These are phyloP conservation scores for Orbilia brochopaga DNA, from an alignment of 2,329 filamentous ascomycete species.

Conservation along the genomic window DNA sequence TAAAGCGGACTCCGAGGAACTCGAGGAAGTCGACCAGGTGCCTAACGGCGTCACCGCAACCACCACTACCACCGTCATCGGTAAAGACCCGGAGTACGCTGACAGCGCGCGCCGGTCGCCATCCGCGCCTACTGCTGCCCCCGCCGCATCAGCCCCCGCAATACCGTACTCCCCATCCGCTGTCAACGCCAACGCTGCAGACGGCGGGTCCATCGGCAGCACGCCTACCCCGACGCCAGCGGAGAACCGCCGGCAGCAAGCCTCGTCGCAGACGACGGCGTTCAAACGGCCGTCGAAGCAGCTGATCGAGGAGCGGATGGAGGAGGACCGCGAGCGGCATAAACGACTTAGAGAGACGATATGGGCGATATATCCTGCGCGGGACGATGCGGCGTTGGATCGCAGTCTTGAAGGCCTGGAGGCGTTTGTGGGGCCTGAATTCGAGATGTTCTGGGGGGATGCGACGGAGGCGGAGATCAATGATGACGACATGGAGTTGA, in stretches of 20 bases:
- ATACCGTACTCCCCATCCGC: slow-evolving; percentile 51
- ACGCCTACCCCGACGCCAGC: slow-evolving; percentile 19
- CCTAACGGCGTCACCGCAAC: slow-evolving; percentile 40
- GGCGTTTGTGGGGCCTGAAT: slow-evolving; percentile 60
- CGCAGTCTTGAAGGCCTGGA: slow-evolving; percentile 38
- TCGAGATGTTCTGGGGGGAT: slow-evolving; percentile 74
- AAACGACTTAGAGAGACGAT: slow-evolving; percentile 90
- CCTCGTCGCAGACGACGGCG: slow-evolving; percentile 33
- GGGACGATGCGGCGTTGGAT: slow-evolving; percentile 60
- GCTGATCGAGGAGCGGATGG: slow-evolving; percentile 92
- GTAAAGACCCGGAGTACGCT: slow-evolving; percentile 38
- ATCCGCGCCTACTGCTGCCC: slow-evolving; percentile 42
- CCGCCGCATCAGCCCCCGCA: slow-evolving; percentile 51
- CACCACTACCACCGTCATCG: slow-evolving; percentile 33
- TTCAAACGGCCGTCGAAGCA: slow-evolving; percentile 57
- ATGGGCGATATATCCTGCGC: slow-evolving; percentile 78
- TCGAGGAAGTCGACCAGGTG: slow-evolving; percentile 48
- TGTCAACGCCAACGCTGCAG: slow-evolving; percentile 49
- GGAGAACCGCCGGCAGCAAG: slow-evolving; percentile 39
- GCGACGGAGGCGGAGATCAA: slow-evolving; percentile 82
- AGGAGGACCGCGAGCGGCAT: slow-evolving; percentile 93
- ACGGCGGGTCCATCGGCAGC: slow-evolving; percentile 50
- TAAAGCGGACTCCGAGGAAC: slow-evolving; percentile 52
- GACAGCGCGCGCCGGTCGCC: slow-evolving; percentile 40
- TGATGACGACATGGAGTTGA: slow-evolving; percentile 80